Percentiles rank a stretch among this genome's conserved stretches.
phyloP scores from a whole-genome alignment of 768 basidiomycete species.

The Tricholoma terreum region DNA sequence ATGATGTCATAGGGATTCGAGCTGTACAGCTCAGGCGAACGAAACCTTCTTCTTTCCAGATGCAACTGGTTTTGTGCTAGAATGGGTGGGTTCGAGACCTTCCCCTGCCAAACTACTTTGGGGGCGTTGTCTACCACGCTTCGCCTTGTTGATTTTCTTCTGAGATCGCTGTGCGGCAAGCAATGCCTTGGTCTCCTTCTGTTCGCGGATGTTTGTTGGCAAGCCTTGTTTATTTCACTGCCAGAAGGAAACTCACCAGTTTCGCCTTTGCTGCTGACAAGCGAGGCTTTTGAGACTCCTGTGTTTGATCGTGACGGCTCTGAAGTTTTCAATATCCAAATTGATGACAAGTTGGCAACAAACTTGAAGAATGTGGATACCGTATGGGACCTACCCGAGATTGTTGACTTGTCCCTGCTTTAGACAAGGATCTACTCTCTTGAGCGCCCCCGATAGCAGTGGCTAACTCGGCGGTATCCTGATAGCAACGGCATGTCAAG shows the following conservation, averaged over 20 bases:
- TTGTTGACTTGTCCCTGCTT: slow-evolving; percentile 37
- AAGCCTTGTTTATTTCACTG: not conserved
- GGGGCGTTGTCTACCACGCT: slow-evolving; percentile 22
- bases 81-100: not conserved
- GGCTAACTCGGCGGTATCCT: slow-evolving; percentile 51
- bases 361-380: not conserved
- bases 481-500: slow-evolving; percentile 8
- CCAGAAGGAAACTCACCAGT: slow-evolving; percentile 29
- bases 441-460: slow-evolving; percentile 41
- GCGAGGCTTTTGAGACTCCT: slow-evolving; percentile 22
- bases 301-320: slow-evolving; percentile 26
- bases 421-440: slow-evolving; percentile 42
- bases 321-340: slow-evolving; percentile 8
- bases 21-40: slow-evolving; percentile 5
- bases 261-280: slow-evolving; percentile 32
- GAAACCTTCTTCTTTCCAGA: not conserved
- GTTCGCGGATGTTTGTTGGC: not conserved
- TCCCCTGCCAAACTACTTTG: slow-evolving; percentile 1
- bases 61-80: not conserved
- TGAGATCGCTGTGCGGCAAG: slow-evolving; percentile 35
- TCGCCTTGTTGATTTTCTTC: slow-evolving; percentile 38
- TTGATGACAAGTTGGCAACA: not conserved
- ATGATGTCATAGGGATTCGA: too few relatives aligned
- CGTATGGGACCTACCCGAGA: slow-evolving; percentile 31
- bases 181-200: slow-evolving; percentile 43